Base-by-base conservation (phyloP, 2,329 filamentous ascomycete genomes). In the Cytospora chrysosperma region DNA sequence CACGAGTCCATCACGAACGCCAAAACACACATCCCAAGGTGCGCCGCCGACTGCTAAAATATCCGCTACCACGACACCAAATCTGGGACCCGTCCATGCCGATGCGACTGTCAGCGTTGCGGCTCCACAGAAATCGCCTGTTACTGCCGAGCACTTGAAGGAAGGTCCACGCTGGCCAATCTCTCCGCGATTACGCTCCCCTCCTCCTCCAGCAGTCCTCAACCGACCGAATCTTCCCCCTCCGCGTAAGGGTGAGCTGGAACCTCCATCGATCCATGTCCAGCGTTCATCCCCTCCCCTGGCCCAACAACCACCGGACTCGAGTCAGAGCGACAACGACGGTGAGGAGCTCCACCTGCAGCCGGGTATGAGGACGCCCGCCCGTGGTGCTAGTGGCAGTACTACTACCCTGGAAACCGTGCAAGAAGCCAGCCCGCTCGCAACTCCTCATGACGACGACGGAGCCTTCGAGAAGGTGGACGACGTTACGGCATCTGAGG, bases 401-500 rank as follows among this genome's bases (percentile, higher is more conserved):
- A 83, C 79, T 40, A 82, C 88, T 56, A 86, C 85, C 55, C 79
- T 97, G 63, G 94, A 96, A 77, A 97, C 95, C 0, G 94, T 98
- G 19, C 90, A 97, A 73, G 94, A 97, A 80, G 88, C 90, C 60
- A 95, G 92, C 77, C 85, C 92, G 65, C 87, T 89, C 51, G 88
- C 86, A 56, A 91, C 90, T 1, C 90, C 91, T 71, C 80, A 75
- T 70, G 75, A 78, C 19, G 77, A 78, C 27, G 47, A 52, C 30
- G 59, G 54, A 30, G 52, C 55, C 9, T 69, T 84, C 58, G 84
- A 85, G 63, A 84, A 79, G 73, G 76, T 80, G 27, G 79, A 80
- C 51, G 80, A 85, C 67, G 82, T 81, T 69, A 74, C 82, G 10
- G 71, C 73, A 4, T 76, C 77, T 2, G 78, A 81, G 62, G 70